phyloP scores from a whole-genome alignment of 148 eudicot genomes.

The Spergularia bocconei region DNA sequence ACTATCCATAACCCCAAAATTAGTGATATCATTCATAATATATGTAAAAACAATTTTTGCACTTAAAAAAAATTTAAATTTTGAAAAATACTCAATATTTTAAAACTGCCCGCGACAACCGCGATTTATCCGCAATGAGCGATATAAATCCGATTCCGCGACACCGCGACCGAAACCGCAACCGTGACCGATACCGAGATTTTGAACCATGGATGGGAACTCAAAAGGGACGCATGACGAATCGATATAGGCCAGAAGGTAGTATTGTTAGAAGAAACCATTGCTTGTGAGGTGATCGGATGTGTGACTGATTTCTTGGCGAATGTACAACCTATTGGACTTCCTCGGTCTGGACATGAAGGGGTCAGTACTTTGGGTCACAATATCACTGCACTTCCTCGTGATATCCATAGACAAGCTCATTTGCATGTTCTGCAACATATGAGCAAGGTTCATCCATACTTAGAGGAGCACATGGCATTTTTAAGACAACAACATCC shows the following conservation, averaged over 20 bases:
- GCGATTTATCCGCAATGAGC: too few species aligned
- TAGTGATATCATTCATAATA: too few species aligned
- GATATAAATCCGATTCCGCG: too few species aligned
- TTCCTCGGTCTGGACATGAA: not conserved
- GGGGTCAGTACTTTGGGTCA: slow-evolving; percentile 1
- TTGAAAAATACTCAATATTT: too few species aligned
- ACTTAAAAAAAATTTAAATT: too few species aligned
- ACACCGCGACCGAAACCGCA: too few species aligned
- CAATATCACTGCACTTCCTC: not conserved
- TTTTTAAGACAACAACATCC: not conserved
- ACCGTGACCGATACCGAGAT: too few species aligned
- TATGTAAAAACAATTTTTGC: too few species aligned
- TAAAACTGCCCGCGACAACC: too few species aligned
- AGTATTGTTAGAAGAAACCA: slow-evolving; percentile 11
- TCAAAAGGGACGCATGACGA: too few species aligned
- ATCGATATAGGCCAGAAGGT: not conserved
- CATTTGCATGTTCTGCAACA: not conserved
- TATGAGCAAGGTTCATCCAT: slow-evolving; percentile 5
- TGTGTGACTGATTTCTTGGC: not conserved
- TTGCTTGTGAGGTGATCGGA: slow-evolving; percentile 4
- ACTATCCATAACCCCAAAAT: too few species aligned
- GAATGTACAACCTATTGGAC: not conserved
- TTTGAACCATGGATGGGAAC: too few species aligned
- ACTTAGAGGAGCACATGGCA: not conserved
- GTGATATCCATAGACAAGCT: not conserved